phyloP scores from a whole-genome alignment of 208 protist species.

The Leishmania braziliensis region DNA sequence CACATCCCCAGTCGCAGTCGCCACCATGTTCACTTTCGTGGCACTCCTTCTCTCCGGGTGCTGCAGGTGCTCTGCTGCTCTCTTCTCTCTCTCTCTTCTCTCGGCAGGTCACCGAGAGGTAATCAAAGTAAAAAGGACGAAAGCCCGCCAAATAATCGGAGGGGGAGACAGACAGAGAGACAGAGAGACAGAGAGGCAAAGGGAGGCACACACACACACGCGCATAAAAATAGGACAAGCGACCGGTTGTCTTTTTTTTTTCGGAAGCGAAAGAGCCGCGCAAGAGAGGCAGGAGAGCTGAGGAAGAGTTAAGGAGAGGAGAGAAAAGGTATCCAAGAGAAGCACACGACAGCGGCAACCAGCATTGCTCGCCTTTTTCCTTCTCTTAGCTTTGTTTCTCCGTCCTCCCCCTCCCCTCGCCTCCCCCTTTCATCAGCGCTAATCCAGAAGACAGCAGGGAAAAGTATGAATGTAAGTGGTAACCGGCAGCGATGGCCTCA shows the following conservation, averaged over 20 bases:
- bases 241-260: no score
- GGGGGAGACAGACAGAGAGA: no score
- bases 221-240: not conserved
- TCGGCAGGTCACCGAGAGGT: no score
- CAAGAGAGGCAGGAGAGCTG: not conserved
- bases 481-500: not conserved
- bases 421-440: not conserved
- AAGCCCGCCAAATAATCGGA: no score
- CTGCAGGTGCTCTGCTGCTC: not conserved
- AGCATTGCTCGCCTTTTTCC: not conserved
- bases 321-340: not conserved
- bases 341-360: not conserved
- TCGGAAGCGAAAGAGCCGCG: no score
- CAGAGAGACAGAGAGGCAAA: no score
- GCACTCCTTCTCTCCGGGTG: not conserved
- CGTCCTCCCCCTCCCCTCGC: not conserved
- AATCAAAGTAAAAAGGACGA: no score
- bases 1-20: not conserved
- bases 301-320: not conserved
- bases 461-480: not conserved
- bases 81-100: not conserved
- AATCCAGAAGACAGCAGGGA: not conserved
- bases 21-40: not conserved
- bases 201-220: not conserved
- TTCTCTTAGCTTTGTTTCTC: not conserved